Base-by-base conservation (phyloP, 106 monocot genomes). In the Iris macrosiphon region DNA sequence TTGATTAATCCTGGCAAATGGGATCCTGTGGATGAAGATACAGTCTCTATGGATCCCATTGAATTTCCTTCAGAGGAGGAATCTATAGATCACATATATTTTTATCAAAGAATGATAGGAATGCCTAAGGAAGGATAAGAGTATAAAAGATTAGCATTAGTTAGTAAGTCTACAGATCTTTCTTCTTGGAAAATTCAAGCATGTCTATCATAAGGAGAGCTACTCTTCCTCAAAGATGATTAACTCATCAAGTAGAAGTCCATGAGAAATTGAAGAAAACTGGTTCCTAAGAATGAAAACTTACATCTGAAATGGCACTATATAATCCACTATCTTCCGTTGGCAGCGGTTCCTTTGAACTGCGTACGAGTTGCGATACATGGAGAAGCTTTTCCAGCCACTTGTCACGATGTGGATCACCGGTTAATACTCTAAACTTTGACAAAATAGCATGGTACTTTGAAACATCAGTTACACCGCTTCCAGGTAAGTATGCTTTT, bases 361-460 rank as follows among this genome's bases (percentile, higher is more conserved):
- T 43, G 25, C 86, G 83, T 34, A 58, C 42, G 46, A 51, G 23
- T 26, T 69, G 63, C 44, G 76, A 55, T 32, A 74, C 87, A 59
- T 80, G 74, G 31, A 93, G 57, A 68, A 93, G 67, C 58, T 83
- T 93, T 61, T 83, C 87, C 22, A 93, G 68, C 92, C 87, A 83
- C 41, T 57, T 93, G 51, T 93, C 87, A 9, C 92, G 75, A 77
- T 60, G 57, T 39, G 57, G 19, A 46, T 73, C 68, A 20, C 79
- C 71, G 31, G 83, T 93, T 45, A 86, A 57, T 13, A 62, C 86
- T 67, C 72, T 74, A 24, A 59, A 87, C 27, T 74, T 71, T 2
- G 61, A 22, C 14, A 93, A 60, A 53, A 79, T 54, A 15, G 23
- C 29, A 66, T 72, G 53, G 49, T 61, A 77, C 52, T 74, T 83